phyloP scores from a whole-genome alignment of 129 eudicot species.

The Helichrysum umbraculigerum region DNA sequence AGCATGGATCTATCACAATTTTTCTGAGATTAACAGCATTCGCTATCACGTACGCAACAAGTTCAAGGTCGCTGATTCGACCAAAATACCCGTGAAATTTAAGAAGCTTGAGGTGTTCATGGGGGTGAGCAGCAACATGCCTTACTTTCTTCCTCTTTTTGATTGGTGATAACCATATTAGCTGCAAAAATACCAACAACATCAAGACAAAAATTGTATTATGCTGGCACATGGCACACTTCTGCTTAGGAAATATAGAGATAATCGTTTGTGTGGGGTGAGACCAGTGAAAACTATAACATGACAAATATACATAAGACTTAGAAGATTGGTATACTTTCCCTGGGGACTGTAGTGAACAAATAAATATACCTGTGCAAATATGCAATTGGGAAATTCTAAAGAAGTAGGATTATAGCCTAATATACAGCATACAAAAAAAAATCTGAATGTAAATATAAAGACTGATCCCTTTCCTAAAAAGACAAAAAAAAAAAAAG shows the following conservation, averaged over 20 bases:
- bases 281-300: not conserved
- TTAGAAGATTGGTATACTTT: too few relatives aligned
- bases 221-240: not conserved
- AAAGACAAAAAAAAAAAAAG: too few relatives aligned
- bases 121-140: conserved; percentile 2
- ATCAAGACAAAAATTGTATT: not conserved
- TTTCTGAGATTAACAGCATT: not conserved
- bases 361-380: not conserved
- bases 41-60: not conserved
- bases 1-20: conserved; percentile 14
- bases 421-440: too few relatives aligned
- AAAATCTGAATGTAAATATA: too few relatives aligned
- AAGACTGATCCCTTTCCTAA: too few relatives aligned
- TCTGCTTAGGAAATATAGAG: not conserved
- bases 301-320: not conserved
- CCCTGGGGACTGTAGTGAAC: too few relatives aligned
- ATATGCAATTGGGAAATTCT: too few relatives aligned
- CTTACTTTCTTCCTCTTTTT: conserved; percentile 19
- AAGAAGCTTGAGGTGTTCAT: conserved; percentile 13
- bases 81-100: conserved; percentile 17
- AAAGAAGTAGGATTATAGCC: too few relatives aligned
- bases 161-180: conserved; percentile 6
- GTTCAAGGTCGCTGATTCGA: conserved; percentile 24
- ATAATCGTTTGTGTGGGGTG: not conserved
- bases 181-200: not conserved